These are phyloP conservation scores for Neodidymelliopsis sp. DNA, from an alignment of 2,329 filamentous ascomycete species.

Conservation along the genomic window DNA sequence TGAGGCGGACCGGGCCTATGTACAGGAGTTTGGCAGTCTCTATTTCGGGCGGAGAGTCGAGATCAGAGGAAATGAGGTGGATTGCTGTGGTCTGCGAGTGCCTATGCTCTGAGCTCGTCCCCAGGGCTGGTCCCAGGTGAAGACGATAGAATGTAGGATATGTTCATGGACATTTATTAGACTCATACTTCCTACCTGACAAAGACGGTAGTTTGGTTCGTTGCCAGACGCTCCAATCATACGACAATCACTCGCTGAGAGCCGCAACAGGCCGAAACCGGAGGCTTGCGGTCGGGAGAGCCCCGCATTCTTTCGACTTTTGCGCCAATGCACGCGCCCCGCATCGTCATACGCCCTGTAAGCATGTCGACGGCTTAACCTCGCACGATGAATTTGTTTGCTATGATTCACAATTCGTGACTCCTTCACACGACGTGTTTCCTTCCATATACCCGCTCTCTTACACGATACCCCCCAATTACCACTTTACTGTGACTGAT, in stretches of 20 bases:
- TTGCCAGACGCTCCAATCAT: not conserved
- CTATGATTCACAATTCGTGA: constrained; percentile 15
- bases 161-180: not conserved
- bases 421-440: not conserved
- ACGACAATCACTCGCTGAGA: constrained; percentile 1
- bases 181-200: too few relatives aligned
- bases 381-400: constrained; percentile 16
- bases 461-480: constrained; percentile 4
- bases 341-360: constrained; percentile 17
- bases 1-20: constrained; percentile 71
- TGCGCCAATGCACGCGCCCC: constrained; percentile 16
- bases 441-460: not conserved
- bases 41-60: constrained; percentile 72
- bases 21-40: constrained; percentile 65
- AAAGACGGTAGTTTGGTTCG: too few relatives aligned
- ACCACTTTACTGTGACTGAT: constrained; percentile 11
- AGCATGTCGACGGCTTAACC: constrained; percentile 14
- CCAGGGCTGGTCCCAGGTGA: constrained; percentile 6
- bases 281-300: not conserved
- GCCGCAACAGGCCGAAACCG: constrained; percentile 1
- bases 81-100: constrained; percentile 76
- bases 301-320: constrained; percentile 19
- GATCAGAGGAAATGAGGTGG: constrained; percentile 73
- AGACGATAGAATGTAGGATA: not conserved
- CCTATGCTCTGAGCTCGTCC: constrained; percentile 31